Evolutionary conservation across 768 basidiomycete species (phyloP).

Genomic region (Termitomyces sp.): DNA sequence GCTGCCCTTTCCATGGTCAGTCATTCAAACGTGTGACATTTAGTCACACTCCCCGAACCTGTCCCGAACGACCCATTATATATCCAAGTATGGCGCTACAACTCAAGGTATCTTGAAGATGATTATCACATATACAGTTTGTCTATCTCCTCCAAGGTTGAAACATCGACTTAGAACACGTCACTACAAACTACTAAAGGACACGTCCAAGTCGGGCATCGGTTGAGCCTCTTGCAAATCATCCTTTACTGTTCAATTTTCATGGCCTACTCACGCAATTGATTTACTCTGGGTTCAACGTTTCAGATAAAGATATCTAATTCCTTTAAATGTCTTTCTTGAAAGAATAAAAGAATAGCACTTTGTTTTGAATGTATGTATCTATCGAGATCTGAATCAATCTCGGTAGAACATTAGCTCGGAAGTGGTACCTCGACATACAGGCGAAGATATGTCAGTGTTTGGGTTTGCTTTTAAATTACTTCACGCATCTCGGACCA

Average conservation of each 20-base stretch:
- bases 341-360: too few relatives aligned
- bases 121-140: too few relatives aligned
- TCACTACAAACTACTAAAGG: background rate
- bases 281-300: background rate
- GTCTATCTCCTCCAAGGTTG: background rate
- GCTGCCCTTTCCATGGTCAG: slow-evolving; percentile 11
- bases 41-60: slow-evolving; percentile 8
- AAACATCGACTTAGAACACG: background rate
- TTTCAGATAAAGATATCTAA: too few relatives aligned
- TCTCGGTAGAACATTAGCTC: too few relatives aligned
- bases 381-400: too few relatives aligned
- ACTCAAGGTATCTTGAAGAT: background rate
- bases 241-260: background rate
- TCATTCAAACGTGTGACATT: slow-evolving; percentile 10
- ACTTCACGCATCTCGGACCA: background rate
- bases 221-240: background rate
- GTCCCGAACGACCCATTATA: background rate
- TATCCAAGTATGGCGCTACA: too few relatives aligned
- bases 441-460: too few relatives aligned
- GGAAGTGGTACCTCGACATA: too few relatives aligned
- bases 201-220: background rate
- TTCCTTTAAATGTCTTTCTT: background rate
- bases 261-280: background rate
- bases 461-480: background rate
- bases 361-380: too few relatives aligned